Evolutionary conservation across 176 grass and related monocot genomes (phyloP), one percentile per base, ranked within the genome.

Genomic region (Leersia perrieri): DNA sequence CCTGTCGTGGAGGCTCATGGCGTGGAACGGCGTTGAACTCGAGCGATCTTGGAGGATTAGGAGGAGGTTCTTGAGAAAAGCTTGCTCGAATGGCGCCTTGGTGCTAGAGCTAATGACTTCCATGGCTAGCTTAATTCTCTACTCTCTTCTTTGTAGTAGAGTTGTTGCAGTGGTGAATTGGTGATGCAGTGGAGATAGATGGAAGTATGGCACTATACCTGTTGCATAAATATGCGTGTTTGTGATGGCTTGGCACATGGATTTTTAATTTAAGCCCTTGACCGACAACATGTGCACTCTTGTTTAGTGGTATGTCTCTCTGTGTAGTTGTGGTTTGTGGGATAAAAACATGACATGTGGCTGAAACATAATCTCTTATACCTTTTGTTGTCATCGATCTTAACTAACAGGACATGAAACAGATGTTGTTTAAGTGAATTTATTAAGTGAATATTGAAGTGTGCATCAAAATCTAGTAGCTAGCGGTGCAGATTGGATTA

Each of bases 1-100:
- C 78, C 94, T 83, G 33, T 89, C 61, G 22, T 83, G 66, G 29
- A 85, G 51, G 45, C 14, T 86, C 74, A 78, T 91, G 78, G 55
- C 29, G 23, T 31, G 4, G 68, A 83, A 83, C 11, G 80, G 32
- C 7, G 42, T 62, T 0, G 63, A 44, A 3, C n/a, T 63, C 2
- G 25, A 30, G 84, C n/a, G 42, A 16, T 26, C 57, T 4, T 80
- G 82, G 72, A 93, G 85, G 64, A 76, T 42, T n/a, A 71, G 40
- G 44, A 97, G 77, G 60, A 97, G 81, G 72, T 91, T 88, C 84
- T 71, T 83, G 77, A 93, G 74, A 38, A 95, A 27, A 1, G 62
- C 76, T 64, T 70, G 75, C 82, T 86, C 88, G 84, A 90, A 93
- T 5, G 73, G 41, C 70, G 36, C 7, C n/a, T n/a, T 4, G 18